phyloP scores from a whole-genome alignment of 768 basidiomycete species.

The Russula griseocarnosa region DNA sequence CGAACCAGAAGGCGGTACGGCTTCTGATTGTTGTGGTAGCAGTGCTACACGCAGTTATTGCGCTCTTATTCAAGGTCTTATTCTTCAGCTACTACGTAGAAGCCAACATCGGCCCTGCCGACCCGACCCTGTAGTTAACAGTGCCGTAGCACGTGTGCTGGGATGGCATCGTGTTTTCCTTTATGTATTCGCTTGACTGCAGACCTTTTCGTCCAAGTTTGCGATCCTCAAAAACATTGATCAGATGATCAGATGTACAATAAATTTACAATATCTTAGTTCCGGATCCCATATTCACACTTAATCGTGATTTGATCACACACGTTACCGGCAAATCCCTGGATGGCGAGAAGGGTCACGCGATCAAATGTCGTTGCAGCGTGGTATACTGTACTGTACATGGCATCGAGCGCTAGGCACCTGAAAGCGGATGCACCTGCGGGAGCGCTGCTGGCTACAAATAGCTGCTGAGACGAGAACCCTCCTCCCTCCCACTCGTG shows the following conservation, averaged over 20 bases:
- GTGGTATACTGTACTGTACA: no score
- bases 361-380: no score
- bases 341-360: no score
- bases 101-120: constrained; percentile 37
- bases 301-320: no score
- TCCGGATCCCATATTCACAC: no score
- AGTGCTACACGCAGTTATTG: constrained; percentile 71
- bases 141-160: not conserved
- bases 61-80: constrained; percentile 79
- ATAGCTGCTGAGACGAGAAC: no score
- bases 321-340: no score
- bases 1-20: constrained; percentile 82
- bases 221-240: not conserved
- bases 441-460: no score
- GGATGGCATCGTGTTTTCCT: constrained; percentile 1
- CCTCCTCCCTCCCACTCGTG: no score
- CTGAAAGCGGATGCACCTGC: no score
- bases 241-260: not conserved
- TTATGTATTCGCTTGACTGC: not conserved
- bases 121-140: constrained; percentile 35
- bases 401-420: no score
- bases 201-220: not conserved
- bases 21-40: constrained; percentile 76
- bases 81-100: constrained; percentile 62
- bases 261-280: no score